These are phyloP conservation scores for Colletotrichum kahawae DNA, from an alignment of 2,329 filamentous ascomycete species.

Conservation along the genomic window DNA sequence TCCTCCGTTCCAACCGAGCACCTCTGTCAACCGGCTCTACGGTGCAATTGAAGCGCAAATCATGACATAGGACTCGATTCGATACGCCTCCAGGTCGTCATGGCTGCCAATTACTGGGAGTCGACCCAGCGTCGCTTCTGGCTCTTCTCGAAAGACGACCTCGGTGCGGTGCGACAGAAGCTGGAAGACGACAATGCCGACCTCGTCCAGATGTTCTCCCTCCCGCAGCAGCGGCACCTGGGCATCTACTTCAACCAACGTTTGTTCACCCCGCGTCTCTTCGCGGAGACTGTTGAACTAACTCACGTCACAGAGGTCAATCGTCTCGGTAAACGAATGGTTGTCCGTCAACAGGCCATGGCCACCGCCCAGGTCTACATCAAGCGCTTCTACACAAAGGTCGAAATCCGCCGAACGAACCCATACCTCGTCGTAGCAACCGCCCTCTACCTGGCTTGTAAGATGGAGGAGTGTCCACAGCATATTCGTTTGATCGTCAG, in stretches of 20 bases:
- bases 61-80: not conserved
- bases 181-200: slow-evolving; percentile 79
- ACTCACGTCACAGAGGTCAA: slow-evolving; percentile 65
- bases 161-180: slow-evolving; percentile 75
- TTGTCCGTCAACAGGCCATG: slow-evolving; percentile 86
- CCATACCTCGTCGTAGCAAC: slow-evolving; percentile 94
- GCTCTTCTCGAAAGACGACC: slow-evolving; percentile 76
- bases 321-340: slow-evolving; percentile 83
- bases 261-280: slow-evolving; percentile 36
- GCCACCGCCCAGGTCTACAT: slow-evolving; percentile 95
- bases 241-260: slow-evolving; percentile 93
- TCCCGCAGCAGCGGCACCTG: slow-evolving; percentile 82
- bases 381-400: slow-evolving; percentile 89
- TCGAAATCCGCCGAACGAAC: slow-evolving; percentile 91
- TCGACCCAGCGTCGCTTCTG: slow-evolving; percentile 90
- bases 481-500: slow-evolving; percentile 91
- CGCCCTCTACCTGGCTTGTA: slow-evolving; percentile 92
- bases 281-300: not conserved
- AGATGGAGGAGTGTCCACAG: slow-evolving; percentile 97
- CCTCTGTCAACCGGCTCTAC: not conserved
- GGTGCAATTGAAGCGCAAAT: not conserved
- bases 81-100: slow-evolving; percentile 39
- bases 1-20: not conserved
- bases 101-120: slow-evolving; percentile 97
- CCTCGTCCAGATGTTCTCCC: slow-evolving; percentile 77